Percentiles rank a stretch among this genome's conserved stretches.
These are phyloP conservation scores for Cercospora nicotianae DNA, from an alignment of 2,329 filamentous ascomycete genomes.

Conservation along the genomic window DNA sequence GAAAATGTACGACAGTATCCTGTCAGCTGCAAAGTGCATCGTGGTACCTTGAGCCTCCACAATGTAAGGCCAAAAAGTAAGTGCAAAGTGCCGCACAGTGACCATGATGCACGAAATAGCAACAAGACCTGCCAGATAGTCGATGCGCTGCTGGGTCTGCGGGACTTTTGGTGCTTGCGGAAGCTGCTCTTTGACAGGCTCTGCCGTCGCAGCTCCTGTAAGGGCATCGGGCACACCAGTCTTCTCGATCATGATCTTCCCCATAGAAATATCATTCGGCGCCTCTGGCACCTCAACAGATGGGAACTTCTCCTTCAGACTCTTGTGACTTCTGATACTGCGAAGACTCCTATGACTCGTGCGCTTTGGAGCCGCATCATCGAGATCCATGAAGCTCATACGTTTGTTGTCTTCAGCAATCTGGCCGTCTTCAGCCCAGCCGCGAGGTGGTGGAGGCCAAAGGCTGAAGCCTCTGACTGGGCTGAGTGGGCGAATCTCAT, in stretches of 20 bases:
- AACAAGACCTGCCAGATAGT: slow-evolving; percentile 51
- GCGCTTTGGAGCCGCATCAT: slow-evolving; percentile 13
- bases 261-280: slow-evolving; percentile 24
- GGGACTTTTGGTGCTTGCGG: slow-evolving; percentile 21
- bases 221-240: slow-evolving; percentile 25
- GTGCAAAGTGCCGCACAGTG: slow-evolving; percentile 48
- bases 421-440: background rate
- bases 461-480: slow-evolving; percentile 5
- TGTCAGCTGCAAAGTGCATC: slow-evolving; percentile 45
- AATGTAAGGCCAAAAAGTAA: slow-evolving; percentile 44
- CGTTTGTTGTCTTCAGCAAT: background rate
- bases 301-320: slow-evolving; percentile 7
- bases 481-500: slow-evolving; percentile 18
- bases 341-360: slow-evolving; percentile 6
- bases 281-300: slow-evolving; percentile 17
- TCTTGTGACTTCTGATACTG: slow-evolving; percentile 7
- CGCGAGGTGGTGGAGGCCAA: background rate
- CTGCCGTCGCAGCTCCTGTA: slow-evolving; percentile 22
- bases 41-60: slow-evolving; percentile 34
- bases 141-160: slow-evolving; percentile 40
- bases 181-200: slow-evolving; percentile 22
- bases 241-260: slow-evolving; percentile 17
- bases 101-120: slow-evolving; percentile 48
- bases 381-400: slow-evolving; percentile 25
- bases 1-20: slow-evolving; percentile 45